Percentiles rank a stretch among this genome's conserved stretches.
Evolutionary conservation across 495 filamentous ascomycete species (phyloP).

Genomic region (Oleoguttula mirabilis): DNA sequence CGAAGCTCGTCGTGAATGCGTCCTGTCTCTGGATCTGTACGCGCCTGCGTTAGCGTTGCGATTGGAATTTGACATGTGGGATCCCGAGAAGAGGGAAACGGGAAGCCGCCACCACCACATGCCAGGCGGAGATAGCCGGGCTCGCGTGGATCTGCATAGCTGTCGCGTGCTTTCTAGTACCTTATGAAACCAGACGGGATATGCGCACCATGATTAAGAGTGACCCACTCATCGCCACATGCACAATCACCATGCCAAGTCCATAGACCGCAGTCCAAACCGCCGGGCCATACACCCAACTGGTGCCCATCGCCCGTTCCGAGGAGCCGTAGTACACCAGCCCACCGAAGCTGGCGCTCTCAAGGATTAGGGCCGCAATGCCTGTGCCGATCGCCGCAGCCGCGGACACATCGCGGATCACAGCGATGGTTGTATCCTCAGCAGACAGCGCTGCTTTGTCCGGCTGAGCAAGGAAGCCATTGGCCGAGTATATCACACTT

Average conservation of each 20-base stretch:
- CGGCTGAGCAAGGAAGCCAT: constrained; percentile 15
- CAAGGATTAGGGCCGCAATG: constrained; percentile 18
- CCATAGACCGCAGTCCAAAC: constrained; percentile 5
- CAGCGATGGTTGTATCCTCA: neutral
- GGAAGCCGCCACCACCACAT: too few species aligned
- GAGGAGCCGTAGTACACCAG: constrained; percentile 10
- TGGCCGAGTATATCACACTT: constrained; percentile 13
- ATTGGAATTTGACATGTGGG: too few species aligned
- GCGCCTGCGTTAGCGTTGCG: neutral
- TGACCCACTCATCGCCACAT: constrained; percentile 1
- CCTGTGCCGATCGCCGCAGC: constrained; percentile 16
- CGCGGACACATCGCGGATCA: constrained; percentile 9
- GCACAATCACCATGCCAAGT: constrained; percentile 2
- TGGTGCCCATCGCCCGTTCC: constrained; percentile 3
- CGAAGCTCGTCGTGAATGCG: constrained; percentile 10
- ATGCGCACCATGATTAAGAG: constrained; percentile 17
- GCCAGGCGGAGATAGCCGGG: too few species aligned
- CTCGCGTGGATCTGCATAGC: too few species aligned
- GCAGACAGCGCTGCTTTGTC: neutral
- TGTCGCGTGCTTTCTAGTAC: too few species aligned
- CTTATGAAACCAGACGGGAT: neutral
- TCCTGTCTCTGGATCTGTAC: constrained; percentile 16
- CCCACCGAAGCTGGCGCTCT: constrained; percentile 18
- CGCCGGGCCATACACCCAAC: constrained; percentile 4
- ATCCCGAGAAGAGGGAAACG: too few species aligned